A percentile compares a stretch with the other conserved stretches of the same genome.
Evolutionary conservation across 257 asterid genomes (phyloP).

Genomic region (Solanum dulcamara): DNA sequence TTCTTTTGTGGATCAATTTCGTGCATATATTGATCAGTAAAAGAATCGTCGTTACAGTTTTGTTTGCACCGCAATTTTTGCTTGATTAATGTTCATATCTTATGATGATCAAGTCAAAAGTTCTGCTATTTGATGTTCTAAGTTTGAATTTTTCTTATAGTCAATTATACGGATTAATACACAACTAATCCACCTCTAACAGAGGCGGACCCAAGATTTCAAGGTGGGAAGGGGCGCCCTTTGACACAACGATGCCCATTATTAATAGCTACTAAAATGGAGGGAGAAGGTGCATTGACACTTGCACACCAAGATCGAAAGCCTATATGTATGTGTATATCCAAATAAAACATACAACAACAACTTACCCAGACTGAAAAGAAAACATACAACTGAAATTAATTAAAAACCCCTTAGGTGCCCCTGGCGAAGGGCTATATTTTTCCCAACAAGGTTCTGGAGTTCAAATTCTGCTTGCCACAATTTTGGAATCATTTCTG

Average conservation of each 20-base stretch:
- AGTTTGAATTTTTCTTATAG: background rate
- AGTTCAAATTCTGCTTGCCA: background rate
- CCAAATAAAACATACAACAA: background rate
- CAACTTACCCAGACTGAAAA: background rate
- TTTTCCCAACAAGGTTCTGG: background rate
- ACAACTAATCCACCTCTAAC: background rate
- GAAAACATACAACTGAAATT: background rate
- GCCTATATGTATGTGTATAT: background rate
- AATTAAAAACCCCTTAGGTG: background rate
- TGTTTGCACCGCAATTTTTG: background rate
- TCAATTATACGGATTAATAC: background rate
- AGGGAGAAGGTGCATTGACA: too few species aligned
- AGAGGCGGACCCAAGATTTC: too few species aligned
- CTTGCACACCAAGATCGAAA: too few species aligned
- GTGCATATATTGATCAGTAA: background rate
- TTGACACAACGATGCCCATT: too few species aligned
- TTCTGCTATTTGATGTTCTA: background rate
- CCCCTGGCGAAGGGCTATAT: background rate
- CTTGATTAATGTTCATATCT: background rate
- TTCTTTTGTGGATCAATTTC: background rate
- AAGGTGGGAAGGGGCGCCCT: too few species aligned
- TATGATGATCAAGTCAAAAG: background rate
- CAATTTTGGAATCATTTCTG: background rate
- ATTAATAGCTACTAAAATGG: too few species aligned
- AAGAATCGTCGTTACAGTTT: background rate